A percentile compares a stretch with the other conserved stretches of the same genome.
Conservation (phyloP, 1,284 basidiomycete species). For the Sphaerobolus stellatus region DNA sequence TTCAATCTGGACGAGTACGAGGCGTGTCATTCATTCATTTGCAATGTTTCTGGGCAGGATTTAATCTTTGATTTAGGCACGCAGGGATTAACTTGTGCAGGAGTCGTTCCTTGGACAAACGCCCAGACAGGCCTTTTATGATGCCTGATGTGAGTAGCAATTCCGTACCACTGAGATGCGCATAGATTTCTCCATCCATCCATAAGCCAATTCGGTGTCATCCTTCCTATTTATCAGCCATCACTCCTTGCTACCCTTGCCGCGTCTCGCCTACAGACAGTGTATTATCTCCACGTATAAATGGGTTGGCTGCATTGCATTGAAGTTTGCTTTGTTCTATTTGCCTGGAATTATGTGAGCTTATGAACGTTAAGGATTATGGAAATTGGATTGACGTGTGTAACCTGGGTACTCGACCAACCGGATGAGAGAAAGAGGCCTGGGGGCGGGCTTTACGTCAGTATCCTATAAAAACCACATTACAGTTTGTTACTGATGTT, state of each 20-base stretch:
- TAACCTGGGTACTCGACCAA: slow-evolving; percentile 60
- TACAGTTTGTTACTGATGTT: slow-evolving; percentile 21
- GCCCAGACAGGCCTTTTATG: slow-evolving; percentile 45
- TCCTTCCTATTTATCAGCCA: slow-evolving; percentile 54
- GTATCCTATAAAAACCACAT: slow-evolving; percentile 35
- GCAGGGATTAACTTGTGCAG: slow-evolving; percentile 55
- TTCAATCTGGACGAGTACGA: slow-evolving; percentile 70
- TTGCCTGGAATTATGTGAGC: slow-evolving; percentile 62
- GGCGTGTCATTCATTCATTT: slow-evolving; percentile 12
- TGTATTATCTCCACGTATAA: slow-evolving; percentile 72
- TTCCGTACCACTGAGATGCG: no score
- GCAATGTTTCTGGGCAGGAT: slow-evolving; percentile 1
- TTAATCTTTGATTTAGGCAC: slow-evolving; percentile 30
- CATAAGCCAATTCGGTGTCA: slow-evolving; percentile 42
- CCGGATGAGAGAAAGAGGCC: slow-evolving; percentile 47
- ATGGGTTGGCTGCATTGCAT: slow-evolving; percentile 63
- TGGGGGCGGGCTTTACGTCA: slow-evolving; percentile 37
- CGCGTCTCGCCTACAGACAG: slow-evolving; percentile 69
- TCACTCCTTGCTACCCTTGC: slow-evolving; percentile 50
- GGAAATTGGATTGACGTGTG: not conserved
- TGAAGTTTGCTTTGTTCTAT: slow-evolving; percentile 64
- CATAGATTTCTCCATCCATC: no score
- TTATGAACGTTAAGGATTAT: slow-evolving; percentile 15
- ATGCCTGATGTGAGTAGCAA: slow-evolving; percentile 24
- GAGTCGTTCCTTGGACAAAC: slow-evolving; percentile 54